Evolutionary conservation across 1,284 basidiomycete genomes (phyloP).

Genomic region (Ustilago loliicola): DNA sequence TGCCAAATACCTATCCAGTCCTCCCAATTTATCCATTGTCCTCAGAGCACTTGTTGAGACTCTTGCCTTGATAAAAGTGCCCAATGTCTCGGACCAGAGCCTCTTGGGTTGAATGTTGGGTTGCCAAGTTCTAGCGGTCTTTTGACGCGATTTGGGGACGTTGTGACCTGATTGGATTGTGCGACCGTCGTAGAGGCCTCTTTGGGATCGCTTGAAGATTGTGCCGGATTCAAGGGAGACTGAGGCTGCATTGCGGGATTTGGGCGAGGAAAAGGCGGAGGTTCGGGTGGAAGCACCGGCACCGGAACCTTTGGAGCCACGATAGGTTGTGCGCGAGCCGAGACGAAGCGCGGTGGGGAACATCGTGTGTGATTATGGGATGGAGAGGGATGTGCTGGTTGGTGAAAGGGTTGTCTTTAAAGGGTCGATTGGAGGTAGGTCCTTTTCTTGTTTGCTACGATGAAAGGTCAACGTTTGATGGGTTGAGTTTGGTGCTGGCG

Average conservation of each 20-base stretch:
- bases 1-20: slow-evolving; percentile 64
- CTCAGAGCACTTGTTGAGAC: slow-evolving; percentile 59
- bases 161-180: slow-evolving; percentile 65
- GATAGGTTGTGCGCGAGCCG: slow-evolving; percentile 68
- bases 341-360: slow-evolving; percentile 62
- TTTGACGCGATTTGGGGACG: slow-evolving; percentile 68
- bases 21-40: slow-evolving; percentile 65
- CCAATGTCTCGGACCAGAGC: slow-evolving; percentile 56
- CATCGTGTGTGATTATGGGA: slow-evolving; percentile 36
- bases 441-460: no score
- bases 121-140: slow-evolving; percentile 62
- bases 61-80: slow-evolving; percentile 34
- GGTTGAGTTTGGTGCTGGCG: no score
- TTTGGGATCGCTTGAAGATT: slow-evolving; percentile 67
- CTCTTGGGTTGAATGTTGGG: slow-evolving; percentile 66
- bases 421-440: no score
- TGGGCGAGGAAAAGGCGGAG: slow-evolving; percentile 62
- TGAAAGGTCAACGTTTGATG: no score
- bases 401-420: no score
- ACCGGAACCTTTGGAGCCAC: slow-evolving; percentile 64
- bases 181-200: slow-evolving; percentile 67
- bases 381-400: no score
- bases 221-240: slow-evolving; percentile 44
- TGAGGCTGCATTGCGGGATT: slow-evolving; percentile 57
- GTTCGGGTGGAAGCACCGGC: slow-evolving; percentile 62